Evolutionary conservation across 2,329 filamentous ascomycete genomes (phyloP), one percentile per base, ranked within the genome.

Genomic region (Aspergillus latus): DNA sequence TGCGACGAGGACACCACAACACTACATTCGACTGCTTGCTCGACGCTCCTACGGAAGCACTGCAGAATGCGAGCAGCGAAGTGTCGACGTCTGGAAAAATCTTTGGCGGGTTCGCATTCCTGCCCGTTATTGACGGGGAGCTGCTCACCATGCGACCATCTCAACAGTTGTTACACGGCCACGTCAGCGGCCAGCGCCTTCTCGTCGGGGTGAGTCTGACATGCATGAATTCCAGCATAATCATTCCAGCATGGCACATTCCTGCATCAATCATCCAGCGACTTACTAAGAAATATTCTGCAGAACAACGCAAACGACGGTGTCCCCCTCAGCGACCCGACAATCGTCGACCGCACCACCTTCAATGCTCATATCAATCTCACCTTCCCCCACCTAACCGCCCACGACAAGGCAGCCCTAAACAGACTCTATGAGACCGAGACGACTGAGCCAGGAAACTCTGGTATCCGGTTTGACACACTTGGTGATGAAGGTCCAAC

Each of bases 251-350:
- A 21, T 21, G 21, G 2, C 21, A 21, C 21, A 21, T 21, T 21
- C 2, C 21, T 21, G 21, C 21, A 21, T 21, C 21, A 21, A 21
- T 3, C 3, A 21, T 21, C 21, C 21, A 21, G 21, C 21, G 21
- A 21, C 3, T 2, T 21, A 2, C 5, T n/a, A 16, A 8, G 10
- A 21, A 21, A 21, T 21, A 21, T 21, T 2, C 21, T 56, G 13
- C 29, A 62, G 62, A 79, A 80, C 64, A 82, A 80, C 55, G 79
- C 79, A 2, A 77, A 84, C 60, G 82, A 84, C 71, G 80, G 77
- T 3, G 64, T 71, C 7, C 56, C 59, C 1, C 82, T 82, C 59
- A 74, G 74, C 2, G 76, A 76, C 0, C 73, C 75, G 36, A 74
- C 74, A 42, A 78, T 83, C 40, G 69, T 65, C 3, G 79, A 74